phyloP scores from a whole-genome alignment of 2,329 filamentous ascomycete genomes.

The Colletotrichum kahawae region DNA sequence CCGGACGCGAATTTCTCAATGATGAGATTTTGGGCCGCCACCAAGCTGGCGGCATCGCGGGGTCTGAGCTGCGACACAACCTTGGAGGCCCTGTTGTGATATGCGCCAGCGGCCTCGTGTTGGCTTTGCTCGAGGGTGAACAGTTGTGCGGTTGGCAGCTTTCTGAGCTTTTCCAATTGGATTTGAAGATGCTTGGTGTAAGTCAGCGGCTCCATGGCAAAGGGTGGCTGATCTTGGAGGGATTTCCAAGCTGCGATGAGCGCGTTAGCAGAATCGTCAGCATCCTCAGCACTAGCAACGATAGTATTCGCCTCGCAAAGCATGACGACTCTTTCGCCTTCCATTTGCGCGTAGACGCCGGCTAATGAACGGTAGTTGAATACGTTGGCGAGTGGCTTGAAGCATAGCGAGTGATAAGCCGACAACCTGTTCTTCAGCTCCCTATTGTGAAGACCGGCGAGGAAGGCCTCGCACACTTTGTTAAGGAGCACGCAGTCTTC shows the following conservation, averaged over 20 bases:
- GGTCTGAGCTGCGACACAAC: constrained; percentile 33
- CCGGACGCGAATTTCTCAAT: constrained; percentile 56
- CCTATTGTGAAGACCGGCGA: constrained; percentile 56
- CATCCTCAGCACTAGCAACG: constrained; percentile 38
- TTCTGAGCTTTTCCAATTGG: constrained; percentile 53
- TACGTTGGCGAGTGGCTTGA: constrained; percentile 29
- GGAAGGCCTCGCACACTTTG: constrained; percentile 57
- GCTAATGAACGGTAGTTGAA: constrained; percentile 52
- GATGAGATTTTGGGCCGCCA: constrained; percentile 26
- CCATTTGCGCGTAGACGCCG: constrained; percentile 58
- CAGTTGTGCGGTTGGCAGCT: constrained; percentile 58
- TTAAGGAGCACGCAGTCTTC: constrained; percentile 56
- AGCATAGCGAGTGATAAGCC: constrained; percentile 52
- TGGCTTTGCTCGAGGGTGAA: constrained; percentile 57
- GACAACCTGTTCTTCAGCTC: constrained; percentile 49
- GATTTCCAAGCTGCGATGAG: constrained; percentile 51
- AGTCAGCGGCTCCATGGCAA: constrained; percentile 49
- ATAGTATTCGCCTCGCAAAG: constrained; percentile 45
- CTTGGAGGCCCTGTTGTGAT: constrained; percentile 33
- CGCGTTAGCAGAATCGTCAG: constrained; percentile 40
- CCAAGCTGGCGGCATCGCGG: constrained; percentile 5
- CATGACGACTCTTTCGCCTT: constrained; percentile 60
- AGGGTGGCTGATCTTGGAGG: constrained; percentile 43
- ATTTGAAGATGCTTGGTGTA: constrained; percentile 60
- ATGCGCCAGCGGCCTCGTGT: constrained; percentile 56